Base-by-base conservation (phyloP, 495 filamentous ascomycete species). In the Rusavskia elegans region DNA sequence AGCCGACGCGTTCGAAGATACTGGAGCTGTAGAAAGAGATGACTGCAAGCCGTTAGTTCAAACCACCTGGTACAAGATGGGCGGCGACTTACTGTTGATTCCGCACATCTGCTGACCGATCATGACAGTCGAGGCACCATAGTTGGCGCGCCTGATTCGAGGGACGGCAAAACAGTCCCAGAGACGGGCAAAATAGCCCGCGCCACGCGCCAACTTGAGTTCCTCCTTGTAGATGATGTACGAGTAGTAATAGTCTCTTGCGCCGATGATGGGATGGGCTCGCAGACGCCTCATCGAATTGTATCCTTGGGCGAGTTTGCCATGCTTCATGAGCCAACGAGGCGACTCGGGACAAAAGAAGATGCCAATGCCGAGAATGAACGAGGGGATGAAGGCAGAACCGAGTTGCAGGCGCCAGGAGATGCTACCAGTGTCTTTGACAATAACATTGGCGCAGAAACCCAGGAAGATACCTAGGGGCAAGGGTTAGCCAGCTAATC, bases 61-160 rank as follows among this genome's bases (percentile, higher is more conserved):
- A 9, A 59, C 36, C 5, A 11, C 23, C 30, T 20, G 6, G 57
- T 56, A 20, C 52, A 48, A 25, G 37, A 40, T 0, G 17, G 51
- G n/a, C 45, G 35, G 56, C 50, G 56, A 56, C 70, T 66, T 65
- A 64, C 65, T 68, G 53, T 63, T 63, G 36, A 70, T 83, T 55
- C 84, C 83, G 61, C 84, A 89, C 80, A 90, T 84, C 66, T 92
- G 86, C 67, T 89, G 83, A 6, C 77, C 78, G 53, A 82, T 76
- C 81, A 83, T 85, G 55, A 83, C 81, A 36, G 76, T 16, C 54
- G 78, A 79, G 30, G 77, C 67, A 5, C 76, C 78, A 2, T 74
- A 54, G 45, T 66, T 78, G 25, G 77, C 79, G 19, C 77, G 70
- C 35, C 74, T 68, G 0, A 80, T 64, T 16, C 78, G 71, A 17